These are phyloP conservation scores for Candida mesenterica DNA, from an alignment of 1,139 yeast genomes.

Conservation along the genomic window DNA sequence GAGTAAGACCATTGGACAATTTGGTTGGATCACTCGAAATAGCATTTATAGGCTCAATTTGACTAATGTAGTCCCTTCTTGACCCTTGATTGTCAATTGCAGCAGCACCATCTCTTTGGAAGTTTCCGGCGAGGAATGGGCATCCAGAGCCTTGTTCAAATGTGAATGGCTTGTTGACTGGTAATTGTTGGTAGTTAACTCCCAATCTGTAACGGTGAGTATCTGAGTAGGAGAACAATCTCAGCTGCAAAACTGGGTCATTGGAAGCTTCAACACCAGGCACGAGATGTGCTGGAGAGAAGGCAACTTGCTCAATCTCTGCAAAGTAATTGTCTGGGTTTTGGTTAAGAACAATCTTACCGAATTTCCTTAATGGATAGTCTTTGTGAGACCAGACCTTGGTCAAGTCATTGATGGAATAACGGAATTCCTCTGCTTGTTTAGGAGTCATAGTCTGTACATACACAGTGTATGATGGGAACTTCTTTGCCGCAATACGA, in stretches of 20 bases:
- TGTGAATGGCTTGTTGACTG: constrained; percentile 25
- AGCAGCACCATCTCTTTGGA: constrained; percentile 40
- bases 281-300: constrained; percentile 58
- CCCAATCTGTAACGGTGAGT: constrained; percentile 59
- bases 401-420: constrained; percentile 69
- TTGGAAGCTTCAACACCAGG: constrained; percentile 61
- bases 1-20: constrained; percentile 19
- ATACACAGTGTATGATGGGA: constrained; percentile 64
- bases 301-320: constrained; percentile 60
- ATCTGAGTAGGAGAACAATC: constrained; percentile 59
- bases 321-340: constrained; percentile 58
- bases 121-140: constrained; percentile 36
- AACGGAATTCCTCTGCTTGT: constrained; percentile 58
- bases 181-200: constrained; percentile 29
- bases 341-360: constrained; percentile 52
- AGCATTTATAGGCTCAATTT: constrained; percentile 21
- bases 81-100: constrained; percentile 20
- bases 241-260: constrained; percentile 59
- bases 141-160: constrained; percentile 20
- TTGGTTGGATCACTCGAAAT: constrained; percentile 16
- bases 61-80: constrained; percentile 34
- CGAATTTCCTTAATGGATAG: constrained; percentile 59
- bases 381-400: constrained; percentile 61
- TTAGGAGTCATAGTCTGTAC: constrained; percentile 68
- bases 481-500: constrained; percentile 57